Percentiles rank a stretch among this genome's conserved stretches.
phyloP scores from a whole-genome alignment of 139 green algal species.

The Chlorella sorokiniana region DNA sequence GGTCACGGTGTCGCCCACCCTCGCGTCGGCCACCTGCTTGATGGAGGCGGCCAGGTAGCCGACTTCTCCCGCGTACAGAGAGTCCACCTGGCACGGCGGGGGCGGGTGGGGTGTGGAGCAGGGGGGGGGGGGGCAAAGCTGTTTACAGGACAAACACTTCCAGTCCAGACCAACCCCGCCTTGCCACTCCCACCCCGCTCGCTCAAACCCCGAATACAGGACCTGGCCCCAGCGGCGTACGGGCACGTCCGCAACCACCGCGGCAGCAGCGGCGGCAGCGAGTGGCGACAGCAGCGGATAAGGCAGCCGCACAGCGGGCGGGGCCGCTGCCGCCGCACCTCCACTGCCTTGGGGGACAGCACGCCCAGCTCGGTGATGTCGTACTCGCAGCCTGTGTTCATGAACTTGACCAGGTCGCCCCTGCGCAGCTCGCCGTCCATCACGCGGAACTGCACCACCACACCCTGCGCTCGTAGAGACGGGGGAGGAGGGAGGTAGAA shows the following conservation, averaged over 20 bases:
- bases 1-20: constrained; percentile 97
- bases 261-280: neutral
- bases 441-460: constrained; percentile 88
- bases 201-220: too few relatives aligned
- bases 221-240: neutral
- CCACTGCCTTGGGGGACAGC: constrained; percentile 78
- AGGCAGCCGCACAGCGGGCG: too few relatives aligned
- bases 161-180: too few relatives aligned
- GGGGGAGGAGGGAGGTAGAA: neutral
- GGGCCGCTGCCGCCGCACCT: constrained; percentile 64
- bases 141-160: too few relatives aligned
- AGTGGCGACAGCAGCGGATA: neutral
- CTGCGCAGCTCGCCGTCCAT: constrained; percentile 78
- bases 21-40: constrained; percentile 88
- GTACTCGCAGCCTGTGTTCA: constrained; percentile 94
- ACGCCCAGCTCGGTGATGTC: constrained; percentile 92
- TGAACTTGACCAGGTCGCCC: constrained; percentile 87
- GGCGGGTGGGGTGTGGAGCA: neutral
- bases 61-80: constrained; percentile 89
- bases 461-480: constrained; percentile 50
- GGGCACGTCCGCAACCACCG: neutral
- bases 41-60: constrained; percentile 94
- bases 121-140: neutral
- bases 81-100: constrained; percentile 69
- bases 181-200: too few relatives aligned